These are phyloP conservation scores for Ehretia macrophylla DNA, from an alignment of 257 asterid species.

Conservation along the genomic window DNA sequence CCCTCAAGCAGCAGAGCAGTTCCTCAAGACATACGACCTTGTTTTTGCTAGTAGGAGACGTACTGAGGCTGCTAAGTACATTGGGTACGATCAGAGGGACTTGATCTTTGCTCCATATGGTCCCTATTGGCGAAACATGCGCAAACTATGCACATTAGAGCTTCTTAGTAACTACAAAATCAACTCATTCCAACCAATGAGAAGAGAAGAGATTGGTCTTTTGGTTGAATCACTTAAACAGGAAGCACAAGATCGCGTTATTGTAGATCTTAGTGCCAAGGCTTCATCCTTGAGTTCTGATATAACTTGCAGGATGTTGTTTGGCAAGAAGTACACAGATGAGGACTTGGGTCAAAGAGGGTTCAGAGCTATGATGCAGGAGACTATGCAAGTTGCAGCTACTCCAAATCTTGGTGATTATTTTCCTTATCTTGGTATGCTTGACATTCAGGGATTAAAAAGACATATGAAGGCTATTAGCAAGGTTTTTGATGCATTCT, in stretches of 20 bases:
- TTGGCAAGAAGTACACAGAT: no score
- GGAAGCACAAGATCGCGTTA: background rate
- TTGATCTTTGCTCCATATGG: constrained; percentile 19
- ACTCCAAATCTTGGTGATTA: constrained; percentile 23
- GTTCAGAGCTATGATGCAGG: constrained; percentile 14
- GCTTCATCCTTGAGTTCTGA: constrained; percentile 11
- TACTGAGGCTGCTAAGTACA: constrained; percentile 8
- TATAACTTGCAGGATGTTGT: constrained; percentile 21
- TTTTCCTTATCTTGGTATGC: constrained; percentile 18
- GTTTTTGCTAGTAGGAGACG: constrained; percentile 16
- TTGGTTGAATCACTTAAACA: constrained; percentile 13
- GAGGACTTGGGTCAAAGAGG: constrained; percentile 16
- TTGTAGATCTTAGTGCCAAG: constrained; percentile 15
- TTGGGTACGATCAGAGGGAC: constrained; percentile 14
- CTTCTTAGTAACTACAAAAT: constrained; percentile 13
- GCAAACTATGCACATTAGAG: constrained; percentile 13
- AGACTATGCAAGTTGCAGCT: constrained; percentile 6
- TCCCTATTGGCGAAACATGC: constrained; percentile 23
- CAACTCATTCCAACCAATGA: constrained; percentile 18
- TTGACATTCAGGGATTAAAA: constrained; percentile 25
- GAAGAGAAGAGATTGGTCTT: constrained; percentile 18
- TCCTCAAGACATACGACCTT: constrained; percentile 23
- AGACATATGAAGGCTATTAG: constrained; percentile 7
- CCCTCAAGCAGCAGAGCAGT: constrained; percentile 13
- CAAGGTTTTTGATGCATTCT: constrained; percentile 13